Evolutionary conservation across 2,329 filamentous ascomycete genomes (phyloP).

Genomic region (Tolypocladium ophioglossoides): DNA sequence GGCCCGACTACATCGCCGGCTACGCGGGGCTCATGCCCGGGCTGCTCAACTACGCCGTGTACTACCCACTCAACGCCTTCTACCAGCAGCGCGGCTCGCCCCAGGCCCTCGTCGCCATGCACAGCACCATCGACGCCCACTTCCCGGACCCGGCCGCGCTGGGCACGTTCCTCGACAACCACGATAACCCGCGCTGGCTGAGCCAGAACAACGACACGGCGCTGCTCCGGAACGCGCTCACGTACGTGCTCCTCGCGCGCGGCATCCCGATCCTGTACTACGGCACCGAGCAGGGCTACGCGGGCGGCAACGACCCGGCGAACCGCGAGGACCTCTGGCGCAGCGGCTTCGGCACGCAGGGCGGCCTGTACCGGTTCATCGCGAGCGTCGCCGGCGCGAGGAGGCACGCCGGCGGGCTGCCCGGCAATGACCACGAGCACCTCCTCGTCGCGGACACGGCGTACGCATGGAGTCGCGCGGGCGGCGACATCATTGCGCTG

Average conservation of each 20-base stretch:
- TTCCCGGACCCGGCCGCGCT: slow-evolving; percentile 35
- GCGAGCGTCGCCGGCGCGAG: slow-evolving; percentile 31
- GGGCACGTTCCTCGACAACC: slow-evolving; percentile 47
- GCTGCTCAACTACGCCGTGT: slow-evolving; percentile 48
- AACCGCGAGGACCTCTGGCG: slow-evolving; percentile 51
- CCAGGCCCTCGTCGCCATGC: slow-evolving; percentile 27
- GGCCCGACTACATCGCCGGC: slow-evolving; percentile 36
- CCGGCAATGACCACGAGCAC: slow-evolving; percentile 31
- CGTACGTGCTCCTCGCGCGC: slow-evolving; percentile 49
- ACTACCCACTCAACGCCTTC: slow-evolving; percentile 30
- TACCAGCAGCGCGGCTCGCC: slow-evolving; percentile 27
- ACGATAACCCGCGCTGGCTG: slow-evolving; percentile 45
- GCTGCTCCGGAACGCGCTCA: slow-evolving; percentile 49
- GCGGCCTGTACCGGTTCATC: slow-evolving; percentile 37
- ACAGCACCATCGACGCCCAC: slow-evolving; percentile 19
- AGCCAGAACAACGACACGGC: slow-evolving; percentile 39
- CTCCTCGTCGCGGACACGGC: slow-evolving; percentile 28
- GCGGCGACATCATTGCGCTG: slow-evolving; percentile 31
- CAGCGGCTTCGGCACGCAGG: slow-evolving; percentile 33
- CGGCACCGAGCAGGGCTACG: slow-evolving; percentile 53
- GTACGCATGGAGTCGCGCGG: slow-evolving; percentile 34
- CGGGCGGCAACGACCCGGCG: slow-evolving; percentile 33
- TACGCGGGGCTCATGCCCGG: slow-evolving; percentile 47
- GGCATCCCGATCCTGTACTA: slow-evolving; percentile 57
- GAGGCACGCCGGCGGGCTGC: slow-evolving; percentile 31